Evolutionary conservation across 2,329 filamentous ascomycete genomes (phyloP).

Genomic region (Aspergillus spinulosporus): DNA sequence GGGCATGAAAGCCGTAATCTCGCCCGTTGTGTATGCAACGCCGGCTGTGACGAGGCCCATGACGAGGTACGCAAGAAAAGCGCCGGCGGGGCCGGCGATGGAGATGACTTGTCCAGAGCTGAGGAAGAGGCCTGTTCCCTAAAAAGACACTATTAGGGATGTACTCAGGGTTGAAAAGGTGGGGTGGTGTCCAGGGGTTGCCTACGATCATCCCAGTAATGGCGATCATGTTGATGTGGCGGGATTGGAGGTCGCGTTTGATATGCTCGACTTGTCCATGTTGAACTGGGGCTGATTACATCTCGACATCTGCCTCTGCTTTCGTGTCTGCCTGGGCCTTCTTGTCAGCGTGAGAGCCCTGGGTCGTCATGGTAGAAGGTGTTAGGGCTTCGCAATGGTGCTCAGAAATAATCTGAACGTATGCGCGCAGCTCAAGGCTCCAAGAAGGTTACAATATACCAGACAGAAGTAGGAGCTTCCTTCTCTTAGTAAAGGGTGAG

Average conservation of each 20-base stretch:
- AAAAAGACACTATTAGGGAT: neutral
- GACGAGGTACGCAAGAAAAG: constrained; percentile 40
- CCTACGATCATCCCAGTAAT: constrained; percentile 36
- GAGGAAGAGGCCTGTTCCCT: constrained; percentile 40
- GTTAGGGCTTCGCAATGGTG: too few species aligned
- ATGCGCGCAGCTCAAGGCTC: too few species aligned
- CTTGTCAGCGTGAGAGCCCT: neutral
- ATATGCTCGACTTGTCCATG: neutral
- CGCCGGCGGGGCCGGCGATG: constrained; percentile 34
- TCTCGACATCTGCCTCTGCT: neutral
- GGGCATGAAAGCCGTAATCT: constrained; percentile 41
- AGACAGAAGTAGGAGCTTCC: too few species aligned
- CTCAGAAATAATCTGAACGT: too few species aligned
- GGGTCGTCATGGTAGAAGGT: too few species aligned
- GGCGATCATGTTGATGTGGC: constrained; percentile 42
- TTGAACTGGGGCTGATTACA: neutral
- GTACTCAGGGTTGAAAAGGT: too few species aligned
- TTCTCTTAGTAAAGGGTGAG: neutral
- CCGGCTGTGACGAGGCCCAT: constrained; percentile 38
- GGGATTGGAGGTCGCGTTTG: constrained; percentile 4
- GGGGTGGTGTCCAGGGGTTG: neutral
- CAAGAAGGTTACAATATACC: too few species aligned
- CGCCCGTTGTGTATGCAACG: constrained; percentile 38
- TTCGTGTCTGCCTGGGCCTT: neutral
- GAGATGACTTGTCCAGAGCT: constrained; percentile 37